phyloP scores from a whole-genome alignment of 768 basidiomycete species.

The Floccularia luteovirens region DNA sequence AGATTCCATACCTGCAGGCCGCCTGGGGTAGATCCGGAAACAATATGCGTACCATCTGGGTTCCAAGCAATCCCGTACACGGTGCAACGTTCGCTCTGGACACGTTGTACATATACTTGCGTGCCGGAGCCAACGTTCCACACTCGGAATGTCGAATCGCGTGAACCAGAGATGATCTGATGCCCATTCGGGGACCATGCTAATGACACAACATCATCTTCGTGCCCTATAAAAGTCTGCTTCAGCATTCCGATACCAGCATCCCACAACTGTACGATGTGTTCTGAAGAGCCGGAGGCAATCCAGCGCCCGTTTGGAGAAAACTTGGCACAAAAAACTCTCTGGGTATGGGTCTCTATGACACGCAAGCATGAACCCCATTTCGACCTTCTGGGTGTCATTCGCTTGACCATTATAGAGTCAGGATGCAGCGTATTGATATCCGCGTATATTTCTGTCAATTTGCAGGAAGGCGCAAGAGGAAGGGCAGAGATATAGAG shows the following conservation, averaged over 20 bases:
- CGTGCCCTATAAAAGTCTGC: background rate
- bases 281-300: background rate
- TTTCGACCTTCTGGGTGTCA: background rate
- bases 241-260: background rate
- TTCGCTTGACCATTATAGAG: background rate
- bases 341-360: background rate
- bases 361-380: background rate
- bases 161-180: background rate
- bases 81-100: too few species aligned
- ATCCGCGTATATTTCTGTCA: background rate
- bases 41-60: conserved; percentile 6
- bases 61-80: conserved; percentile 7
- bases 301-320: background rate
- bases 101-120: background rate
- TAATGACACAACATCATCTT: background rate
- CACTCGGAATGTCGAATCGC: background rate
- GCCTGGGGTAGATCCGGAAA: conserved; percentile 3
- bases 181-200: background rate
- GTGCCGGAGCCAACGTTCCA: background rate
- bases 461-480: background rate
- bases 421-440: background rate
- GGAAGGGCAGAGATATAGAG: background rate
- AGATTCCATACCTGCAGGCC: conserved; percentile 14
- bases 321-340: background rate
- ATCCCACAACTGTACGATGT: background rate